These are phyloP conservation scores for Begonia loranthoides DNA, from an alignment of 306 rosid genomes.

Conservation along the genomic window DNA sequence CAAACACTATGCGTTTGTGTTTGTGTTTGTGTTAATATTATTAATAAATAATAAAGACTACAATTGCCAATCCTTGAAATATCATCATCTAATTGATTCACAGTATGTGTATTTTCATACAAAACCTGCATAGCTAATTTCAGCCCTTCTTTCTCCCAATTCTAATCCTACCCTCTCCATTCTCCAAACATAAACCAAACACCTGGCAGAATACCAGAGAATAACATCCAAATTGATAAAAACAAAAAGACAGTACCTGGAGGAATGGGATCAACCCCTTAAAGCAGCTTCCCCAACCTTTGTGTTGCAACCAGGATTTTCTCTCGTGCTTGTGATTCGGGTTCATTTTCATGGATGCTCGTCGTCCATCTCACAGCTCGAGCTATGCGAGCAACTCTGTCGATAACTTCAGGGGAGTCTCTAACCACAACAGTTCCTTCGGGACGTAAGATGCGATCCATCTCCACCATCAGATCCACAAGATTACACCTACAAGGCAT, in stretches of 20 bases:
- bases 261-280: constrained; percentile 23
- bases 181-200: no score
- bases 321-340: constrained; percentile 64
- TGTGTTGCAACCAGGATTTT: constrained; percentile 71
- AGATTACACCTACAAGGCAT: constrained; percentile 57
- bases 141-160: constrained; percentile 3
- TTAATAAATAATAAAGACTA: no score
- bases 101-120: constrained; percentile 4
- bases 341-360: constrained; percentile 51
- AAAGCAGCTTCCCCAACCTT: constrained; percentile 51
- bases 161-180: not conserved
- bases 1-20: no score
- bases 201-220: no score
- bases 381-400: constrained; percentile 60
- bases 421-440: constrained; percentile 77
- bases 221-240: no score
- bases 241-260: not conserved
- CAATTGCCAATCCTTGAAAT: no score
- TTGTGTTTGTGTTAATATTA: no score
- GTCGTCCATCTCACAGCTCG: constrained; percentile 61
- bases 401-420: constrained; percentile 68
- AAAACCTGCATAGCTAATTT: constrained; percentile 7
- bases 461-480: constrained; percentile 88
- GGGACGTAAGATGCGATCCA: constrained; percentile 83
- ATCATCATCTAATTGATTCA: no score